Base-by-base conservation (phyloP, 306 rosid genomes). In the Crotalaria pallida region DNA sequence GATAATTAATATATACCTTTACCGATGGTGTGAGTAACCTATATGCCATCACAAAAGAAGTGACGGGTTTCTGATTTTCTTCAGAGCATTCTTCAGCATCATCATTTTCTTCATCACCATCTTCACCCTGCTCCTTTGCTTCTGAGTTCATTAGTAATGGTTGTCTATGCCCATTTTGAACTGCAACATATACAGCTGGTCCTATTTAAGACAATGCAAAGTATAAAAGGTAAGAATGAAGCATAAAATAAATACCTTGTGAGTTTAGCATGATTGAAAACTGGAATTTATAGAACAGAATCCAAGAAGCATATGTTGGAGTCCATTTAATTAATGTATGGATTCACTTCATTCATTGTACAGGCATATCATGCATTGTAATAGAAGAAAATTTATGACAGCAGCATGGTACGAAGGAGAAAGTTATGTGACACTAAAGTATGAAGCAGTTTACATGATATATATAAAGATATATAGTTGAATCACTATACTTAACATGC, bases 11-110 rank as follows among this genome's bases (percentile, higher is more conserved):
- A 15, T 36, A 50, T 4, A 88, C 97, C 88, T 91, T 91, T 2
- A 91, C 86, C 50, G 96, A 88, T 74, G 97, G 96, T 58, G 97
- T 85, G 34, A 92, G 97, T 73, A 92, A 84, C 84, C 74, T 85
- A 73, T 84, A 92, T 36, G 96, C 97, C 23, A 73, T 44, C 65
- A 78, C 64, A 74, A 89, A 81, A 51, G 96, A 87, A 67, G 89
- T 77, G 31, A 86, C 89, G 33, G 98, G 92, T 52, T 81, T 89
- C 50, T 73, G 85, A 57, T 75, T 64, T 78, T 82, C 84, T 43
- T 69, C 36, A 33, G 69, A 26, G 69, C 47, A 59, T 77, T 81
- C 85, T 11, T 83, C 86, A 3, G 78, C 77, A 49, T 82, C 88
- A 1, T 87, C 95, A 47, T 81, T 80, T 66, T 84, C 96, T 71